Evolutionary conservation across 495 filamentous ascomycete species (phyloP).

Genomic region (Penicillium argentinense): DNA sequence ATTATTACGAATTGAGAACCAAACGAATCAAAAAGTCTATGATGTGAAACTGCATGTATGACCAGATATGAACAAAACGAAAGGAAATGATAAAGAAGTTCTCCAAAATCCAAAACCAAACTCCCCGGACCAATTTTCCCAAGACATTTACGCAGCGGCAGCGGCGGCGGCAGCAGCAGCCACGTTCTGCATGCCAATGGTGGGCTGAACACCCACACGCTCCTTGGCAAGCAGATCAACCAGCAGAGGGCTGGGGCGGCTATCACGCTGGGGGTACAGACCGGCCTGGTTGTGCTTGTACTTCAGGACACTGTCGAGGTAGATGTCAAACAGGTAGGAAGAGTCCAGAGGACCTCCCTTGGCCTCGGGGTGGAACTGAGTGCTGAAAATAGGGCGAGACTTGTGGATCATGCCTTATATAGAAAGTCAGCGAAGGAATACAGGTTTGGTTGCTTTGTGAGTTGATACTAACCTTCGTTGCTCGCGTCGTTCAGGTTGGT

Average conservation of each 20-base stretch:
- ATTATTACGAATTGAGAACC: constrained; percentile 4
- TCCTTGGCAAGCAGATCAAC: constrained; percentile 91
- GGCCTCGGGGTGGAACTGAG: constrained; percentile 97
- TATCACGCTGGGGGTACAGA: constrained; percentile 66
- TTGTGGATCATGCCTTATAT: constrained; percentile 78
- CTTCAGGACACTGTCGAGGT: constrained; percentile 81
- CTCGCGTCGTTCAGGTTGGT: constrained; percentile 93
- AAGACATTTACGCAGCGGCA: constrained; percentile 27
- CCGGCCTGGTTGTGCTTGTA: constrained; percentile 81
- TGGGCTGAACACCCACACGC: constrained; percentile 84
- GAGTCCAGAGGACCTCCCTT: constrained; percentile 95
- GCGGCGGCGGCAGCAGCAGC: constrained; percentile 42
- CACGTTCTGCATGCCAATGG: constrained; percentile 53
- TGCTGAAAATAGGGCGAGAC: constrained; percentile 94
- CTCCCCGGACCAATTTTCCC: constrained; percentile 9
- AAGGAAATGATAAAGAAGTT: constrained; percentile 4
- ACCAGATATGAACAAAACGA: constrained; percentile 14
- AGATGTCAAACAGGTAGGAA: constrained; percentile 92
- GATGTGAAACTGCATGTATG: constrained; percentile 12
- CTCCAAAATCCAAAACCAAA: constrained; percentile 22
- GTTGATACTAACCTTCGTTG: constrained; percentile 81
- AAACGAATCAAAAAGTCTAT: constrained; percentile 9
- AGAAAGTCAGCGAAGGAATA: too few species aligned
- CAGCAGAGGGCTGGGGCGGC: constrained; percentile 78
- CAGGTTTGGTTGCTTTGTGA: too few species aligned